Conservation (phyloP, 768 basidiomycete species). For the Termitomyces sp. region DNA sequence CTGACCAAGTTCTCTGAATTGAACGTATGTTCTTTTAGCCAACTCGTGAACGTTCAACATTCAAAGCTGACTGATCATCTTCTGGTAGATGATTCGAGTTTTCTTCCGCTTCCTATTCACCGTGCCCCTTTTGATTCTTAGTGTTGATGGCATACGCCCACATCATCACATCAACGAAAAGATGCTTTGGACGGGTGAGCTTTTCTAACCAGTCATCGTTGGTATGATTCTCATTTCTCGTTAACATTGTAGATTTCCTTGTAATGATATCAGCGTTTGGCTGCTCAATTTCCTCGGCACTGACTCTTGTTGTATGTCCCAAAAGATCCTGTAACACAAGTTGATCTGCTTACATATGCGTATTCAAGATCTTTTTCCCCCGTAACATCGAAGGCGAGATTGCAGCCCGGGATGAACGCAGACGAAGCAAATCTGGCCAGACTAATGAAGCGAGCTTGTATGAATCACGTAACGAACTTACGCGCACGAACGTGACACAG, state of each 20-base stretch:
- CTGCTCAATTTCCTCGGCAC: constrained; percentile 58
- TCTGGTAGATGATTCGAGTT: constrained; percentile 56
- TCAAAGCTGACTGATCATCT: constrained; percentile 1
- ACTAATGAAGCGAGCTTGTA: constrained; percentile 13
- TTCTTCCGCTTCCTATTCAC: constrained; percentile 71
- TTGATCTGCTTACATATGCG: background rate
- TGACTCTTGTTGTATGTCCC: constrained; percentile 61
- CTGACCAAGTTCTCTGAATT: constrained; percentile 78
- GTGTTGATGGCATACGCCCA: constrained; percentile 59
- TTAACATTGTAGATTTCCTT: constrained; percentile 43
- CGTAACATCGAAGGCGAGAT: constrained; percentile 69
- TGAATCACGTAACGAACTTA: constrained; percentile 17
- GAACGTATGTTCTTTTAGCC: constrained; percentile 47
- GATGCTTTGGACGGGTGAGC: constrained; percentile 44
- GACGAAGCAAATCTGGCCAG: constrained; percentile 23
- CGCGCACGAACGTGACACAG: constrained; percentile 10
- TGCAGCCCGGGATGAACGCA: constrained; percentile 40
- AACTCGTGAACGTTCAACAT: background rate
- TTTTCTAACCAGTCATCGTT: background rate
- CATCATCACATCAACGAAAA: constrained; percentile 63
- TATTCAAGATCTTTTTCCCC: constrained; percentile 75
- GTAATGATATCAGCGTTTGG: constrained; percentile 55
- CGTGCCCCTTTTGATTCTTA: constrained; percentile 58
- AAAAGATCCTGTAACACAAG: background rate
- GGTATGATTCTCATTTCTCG: background rate